Evolutionary conservation across 257 asterid species (phyloP).

Genomic region (Capsicum chinense): DNA sequence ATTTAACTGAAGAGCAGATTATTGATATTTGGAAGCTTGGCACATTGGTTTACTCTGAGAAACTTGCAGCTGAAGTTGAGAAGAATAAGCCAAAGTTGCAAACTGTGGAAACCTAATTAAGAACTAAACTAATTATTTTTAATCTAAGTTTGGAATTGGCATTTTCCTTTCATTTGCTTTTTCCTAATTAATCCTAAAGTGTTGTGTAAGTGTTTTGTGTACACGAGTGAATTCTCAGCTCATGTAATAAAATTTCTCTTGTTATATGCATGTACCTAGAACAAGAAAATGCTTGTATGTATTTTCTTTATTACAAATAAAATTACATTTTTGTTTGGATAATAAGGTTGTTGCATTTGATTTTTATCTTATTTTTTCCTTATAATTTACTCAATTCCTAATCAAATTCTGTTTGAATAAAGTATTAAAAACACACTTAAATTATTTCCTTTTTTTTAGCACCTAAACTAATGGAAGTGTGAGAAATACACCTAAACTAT

Average conservation of each 20-base stretch:
- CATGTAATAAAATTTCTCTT: background rate
- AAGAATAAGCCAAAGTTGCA: background rate
- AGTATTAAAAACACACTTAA: no score
- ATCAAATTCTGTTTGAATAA: background rate
- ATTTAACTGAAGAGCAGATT: constrained; percentile 51
- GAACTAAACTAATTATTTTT: background rate
- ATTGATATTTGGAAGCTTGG: constrained; percentile 51
- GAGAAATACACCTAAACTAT: no score
- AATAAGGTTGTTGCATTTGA: background rate
- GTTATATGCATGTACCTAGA: background rate
- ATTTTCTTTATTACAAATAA: constrained; percentile 16
- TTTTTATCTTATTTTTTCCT: background rate
- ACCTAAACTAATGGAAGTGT: no score
- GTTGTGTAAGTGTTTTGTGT: background rate
- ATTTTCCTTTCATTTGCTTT: background rate
- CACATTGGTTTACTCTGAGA: constrained; percentile 46
- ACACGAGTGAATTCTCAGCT: background rate
- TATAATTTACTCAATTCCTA: background rate
- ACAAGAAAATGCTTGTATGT: constrained; percentile 25
- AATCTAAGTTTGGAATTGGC: background rate
- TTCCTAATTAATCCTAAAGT: background rate
- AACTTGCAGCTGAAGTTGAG: constrained; percentile 22
- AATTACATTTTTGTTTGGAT: background rate
- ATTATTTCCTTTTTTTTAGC: no score
- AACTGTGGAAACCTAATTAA: background rate